Evolutionary conservation across 352 stramenopile genomes (phyloP).

Genomic region (Pythium monospermum): DNA sequence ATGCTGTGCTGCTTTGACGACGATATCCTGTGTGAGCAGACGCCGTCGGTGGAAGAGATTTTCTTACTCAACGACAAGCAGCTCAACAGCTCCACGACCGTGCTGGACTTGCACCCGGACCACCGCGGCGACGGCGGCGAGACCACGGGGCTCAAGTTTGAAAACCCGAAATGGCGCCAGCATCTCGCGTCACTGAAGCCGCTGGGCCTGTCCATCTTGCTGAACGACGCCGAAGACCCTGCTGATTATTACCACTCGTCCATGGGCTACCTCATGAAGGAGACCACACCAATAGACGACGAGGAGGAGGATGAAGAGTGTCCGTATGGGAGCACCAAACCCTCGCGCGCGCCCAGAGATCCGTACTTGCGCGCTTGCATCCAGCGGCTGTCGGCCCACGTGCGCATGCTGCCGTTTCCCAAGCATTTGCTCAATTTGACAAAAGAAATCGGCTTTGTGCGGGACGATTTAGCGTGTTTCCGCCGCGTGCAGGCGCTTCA

Average conservation of each 20-base stretch:
- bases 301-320: constrained; percentile 8
- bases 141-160: constrained; percentile 83
- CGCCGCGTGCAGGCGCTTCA: constrained; percentile 69
- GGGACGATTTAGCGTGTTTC: constrained; percentile 61
- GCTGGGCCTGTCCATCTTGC: constrained; percentile 70
- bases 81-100: constrained; percentile 39
- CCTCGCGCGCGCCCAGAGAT: constrained; percentile 18
- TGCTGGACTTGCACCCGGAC: constrained; percentile 79
- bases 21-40: constrained; percentile 79
- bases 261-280: constrained; percentile 72
- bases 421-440: constrained; percentile 77
- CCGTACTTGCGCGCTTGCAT: constrained; percentile 60
- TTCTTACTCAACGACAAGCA: constrained; percentile 79
- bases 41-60: constrained; percentile 77
- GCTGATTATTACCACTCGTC: constrained; percentile 55
- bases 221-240: constrained; percentile 75
- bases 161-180: constrained; percentile 81
- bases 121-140: constrained; percentile 53
- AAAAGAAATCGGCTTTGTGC: constrained; percentile 77
- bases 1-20: constrained; percentile 89
- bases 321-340: constrained; percentile 10
- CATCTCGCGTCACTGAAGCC: constrained; percentile 77
- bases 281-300: constrained; percentile 20
- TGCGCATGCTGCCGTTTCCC: constrained; percentile 80
- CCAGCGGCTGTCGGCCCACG: constrained; percentile 73